Evolutionary conservation across 768 basidiomycete genomes (phyloP).

Genomic region (Amanita thiersii): DNA sequence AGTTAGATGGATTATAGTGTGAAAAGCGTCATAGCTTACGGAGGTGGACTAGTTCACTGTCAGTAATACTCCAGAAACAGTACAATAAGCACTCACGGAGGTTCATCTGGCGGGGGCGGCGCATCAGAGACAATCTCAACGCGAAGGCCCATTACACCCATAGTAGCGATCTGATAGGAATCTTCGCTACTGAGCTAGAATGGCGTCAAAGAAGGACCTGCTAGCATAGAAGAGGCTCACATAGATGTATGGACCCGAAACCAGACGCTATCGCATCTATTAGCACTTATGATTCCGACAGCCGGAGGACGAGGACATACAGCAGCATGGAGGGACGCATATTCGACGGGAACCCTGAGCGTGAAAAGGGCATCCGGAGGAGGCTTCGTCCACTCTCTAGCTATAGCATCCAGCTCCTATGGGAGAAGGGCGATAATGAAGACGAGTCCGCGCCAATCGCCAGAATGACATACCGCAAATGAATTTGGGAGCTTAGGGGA

Average conservation of each 20-base stretch:
- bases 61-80: slow-evolving; percentile 15
- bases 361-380: slow-evolving; percentile 72
- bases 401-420: slow-evolving; percentile 75
- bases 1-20: background rate
- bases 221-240: slow-evolving; percentile 29
- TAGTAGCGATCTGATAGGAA: slow-evolving; percentile 83
- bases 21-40: slow-evolving; percentile 25
- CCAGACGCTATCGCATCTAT: slow-evolving; percentile 47
- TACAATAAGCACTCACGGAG: slow-evolving; percentile 50
- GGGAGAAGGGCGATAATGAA: slow-evolving; percentile 8
- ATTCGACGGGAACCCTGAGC: slow-evolving; percentile 81
- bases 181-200: slow-evolving; percentile 73
- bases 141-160: slow-evolving; percentile 73
- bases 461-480: slow-evolving; percentile 50
- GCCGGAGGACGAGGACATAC: slow-evolving; percentile 34
- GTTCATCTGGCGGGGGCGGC: slow-evolving; percentile 78
- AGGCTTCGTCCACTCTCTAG: slow-evolving; percentile 81
- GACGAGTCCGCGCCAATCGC: slow-evolving; percentile 1
- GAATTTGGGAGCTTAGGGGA: slow-evolving; percentile 53
- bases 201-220: slow-evolving; percentile 10
- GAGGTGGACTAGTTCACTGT: slow-evolving; percentile 29
- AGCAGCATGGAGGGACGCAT: slow-evolving; percentile 75
- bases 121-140: slow-evolving; percentile 84
- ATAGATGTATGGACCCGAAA: slow-evolving; percentile 79
- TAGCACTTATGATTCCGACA: slow-evolving; percentile 13